Evolutionary conservation across 106 monocot species (phyloP).

Genomic region (Ottelia alismoides): DNA sequence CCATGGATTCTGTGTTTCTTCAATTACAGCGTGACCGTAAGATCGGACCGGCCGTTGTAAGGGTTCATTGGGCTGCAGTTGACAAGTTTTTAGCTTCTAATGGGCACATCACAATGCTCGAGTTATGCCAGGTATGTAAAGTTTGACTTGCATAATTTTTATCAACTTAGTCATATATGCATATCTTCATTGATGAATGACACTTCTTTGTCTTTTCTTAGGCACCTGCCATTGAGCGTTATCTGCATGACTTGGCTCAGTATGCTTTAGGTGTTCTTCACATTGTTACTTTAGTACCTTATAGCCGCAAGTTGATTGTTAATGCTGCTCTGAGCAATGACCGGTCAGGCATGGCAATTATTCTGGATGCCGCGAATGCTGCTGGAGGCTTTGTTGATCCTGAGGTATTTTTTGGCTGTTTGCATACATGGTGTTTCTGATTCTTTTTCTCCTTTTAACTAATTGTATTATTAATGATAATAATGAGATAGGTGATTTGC

Average conservation of each 20-base stretch:
- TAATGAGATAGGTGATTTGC: slow-evolving; percentile 76
- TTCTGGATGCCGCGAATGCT: slow-evolving; percentile 77
- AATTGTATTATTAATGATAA: too few species aligned
- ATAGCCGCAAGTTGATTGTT: slow-evolving; percentile 69
- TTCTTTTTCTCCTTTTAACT: too few species aligned
- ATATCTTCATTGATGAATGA: background rate
- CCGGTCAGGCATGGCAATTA: slow-evolving; percentile 85
- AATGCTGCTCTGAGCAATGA: slow-evolving; percentile 85
- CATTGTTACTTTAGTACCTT: slow-evolving; percentile 73
- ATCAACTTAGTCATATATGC: too few species aligned
- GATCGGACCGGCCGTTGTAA: slow-evolving; percentile 75
- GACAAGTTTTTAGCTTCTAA: slow-evolving; percentile 79
- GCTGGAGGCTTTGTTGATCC: slow-evolving; percentile 63
- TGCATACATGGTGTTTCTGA: too few species aligned
- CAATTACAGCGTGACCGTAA: slow-evolving; percentile 94
- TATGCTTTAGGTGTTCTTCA: slow-evolving; percentile 93
- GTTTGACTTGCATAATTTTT: too few species aligned
- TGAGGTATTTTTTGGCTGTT: slow-evolving; percentile 67
- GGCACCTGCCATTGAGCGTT: slow-evolving; percentile 83
- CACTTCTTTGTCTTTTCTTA: slow-evolving; percentile 11
- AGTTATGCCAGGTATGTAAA: slow-evolving; percentile 80
- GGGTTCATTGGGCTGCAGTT: slow-evolving; percentile 76
- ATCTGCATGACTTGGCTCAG: slow-evolving; percentile 88
- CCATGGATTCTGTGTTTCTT: slow-evolving; percentile 76
- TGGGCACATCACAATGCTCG: slow-evolving; percentile 83